phyloP scores from a whole-genome alignment of 495 filamentous ascomycete genomes.

The Bryoglossum gracile region DNA sequence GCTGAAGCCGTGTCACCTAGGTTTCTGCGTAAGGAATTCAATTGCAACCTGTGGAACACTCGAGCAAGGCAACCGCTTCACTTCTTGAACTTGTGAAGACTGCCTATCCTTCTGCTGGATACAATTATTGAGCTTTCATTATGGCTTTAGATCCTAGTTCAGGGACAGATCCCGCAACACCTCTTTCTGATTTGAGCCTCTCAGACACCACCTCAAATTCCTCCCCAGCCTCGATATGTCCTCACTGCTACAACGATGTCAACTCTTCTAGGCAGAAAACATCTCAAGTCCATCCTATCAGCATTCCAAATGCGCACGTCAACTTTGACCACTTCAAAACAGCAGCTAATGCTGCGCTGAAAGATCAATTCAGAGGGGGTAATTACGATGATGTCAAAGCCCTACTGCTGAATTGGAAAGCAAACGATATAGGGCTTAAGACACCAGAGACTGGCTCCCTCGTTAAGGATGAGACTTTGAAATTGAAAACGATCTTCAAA shows the following conservation, averaged over 20 bases:
- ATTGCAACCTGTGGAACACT: not conserved
- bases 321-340: not conserved
- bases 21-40: not conserved
- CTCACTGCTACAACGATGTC: not conserved
- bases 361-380: not conserved
- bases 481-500: no score
- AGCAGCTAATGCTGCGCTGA: not conserved
- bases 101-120: not conserved
- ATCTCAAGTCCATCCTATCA: not conserved
- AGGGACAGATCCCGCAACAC: not conserved
- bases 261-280: not conserved
- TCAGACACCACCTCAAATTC: not conserved
- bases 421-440: no score
- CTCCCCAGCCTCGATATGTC: not conserved
- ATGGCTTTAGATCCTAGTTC: not conserved
- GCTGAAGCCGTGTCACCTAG: no score
- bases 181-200: not conserved
- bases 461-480: no score
- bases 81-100: not conserved
- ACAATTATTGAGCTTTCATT: not conserved
- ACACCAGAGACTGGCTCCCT: no score
- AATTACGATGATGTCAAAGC: not conserved
- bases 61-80: not conserved
- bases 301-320: not conserved
- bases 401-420: no score